Base-by-base conservation (phyloP, 768 basidiomycete species). In the Astraeus odoratus region DNA sequence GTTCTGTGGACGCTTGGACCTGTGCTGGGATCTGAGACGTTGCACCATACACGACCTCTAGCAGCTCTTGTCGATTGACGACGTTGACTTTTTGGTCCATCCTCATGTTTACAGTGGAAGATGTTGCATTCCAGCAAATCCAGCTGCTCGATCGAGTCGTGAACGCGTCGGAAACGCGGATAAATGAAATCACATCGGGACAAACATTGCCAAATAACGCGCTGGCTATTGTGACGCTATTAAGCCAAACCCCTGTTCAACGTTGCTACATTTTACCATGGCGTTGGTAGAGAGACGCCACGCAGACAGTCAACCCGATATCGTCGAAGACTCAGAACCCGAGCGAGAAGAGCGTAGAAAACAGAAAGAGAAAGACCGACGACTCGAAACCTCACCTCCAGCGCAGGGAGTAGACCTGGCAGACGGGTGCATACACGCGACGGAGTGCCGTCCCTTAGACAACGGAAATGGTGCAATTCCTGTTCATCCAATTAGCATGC, bases 291-390 rank as follows among this genome's bases (percentile, higher is more conserved):
- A 20, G 16, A 42, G 30, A 22, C 27, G 33, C 25, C 34, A 34
- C 10, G n/a, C 19, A 15, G 33, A 26, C 10, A 43, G 46, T n/a
- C 49, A 47, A 23, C 26, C 12, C 8, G 77, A 78, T 46, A 51
- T 76, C 25, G 73, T 85, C 4, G 78, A 76, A 23, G 84, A 87
- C 61, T 86, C 83, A 0, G 85, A 86, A 59, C 83, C 82, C 16
- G 84, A 86, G 58, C 69, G 81, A 46, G 74, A 77, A 52, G 65
- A 67, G 59, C 52, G 56, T 39, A 61, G 60, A 27, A 43, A 47
- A 29, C 39, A 35, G 38, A 4, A 22, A 1, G 5, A 29, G 7
- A 41, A 23, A 33, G 30, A 46, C 23, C 15, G n/a, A 4, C 22
- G 30, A 8, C 22, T 23, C 34, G 31, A 23, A 29, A 13, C 3